Conservation (phyloP, 164 flowering plant genomes). For the Umbellularia californica region DNA sequence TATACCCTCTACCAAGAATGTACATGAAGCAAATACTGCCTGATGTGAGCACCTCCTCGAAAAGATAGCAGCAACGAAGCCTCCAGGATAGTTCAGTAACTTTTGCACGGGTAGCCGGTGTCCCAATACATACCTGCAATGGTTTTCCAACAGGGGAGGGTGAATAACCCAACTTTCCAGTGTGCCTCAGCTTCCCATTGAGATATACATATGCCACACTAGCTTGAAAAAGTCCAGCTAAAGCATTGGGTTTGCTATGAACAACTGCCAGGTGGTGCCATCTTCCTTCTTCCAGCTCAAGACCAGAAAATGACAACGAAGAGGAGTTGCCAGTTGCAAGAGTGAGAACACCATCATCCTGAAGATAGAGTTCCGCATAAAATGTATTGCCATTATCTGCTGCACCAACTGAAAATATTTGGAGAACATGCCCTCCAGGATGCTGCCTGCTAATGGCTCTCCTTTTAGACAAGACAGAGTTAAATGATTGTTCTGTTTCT, state of each 20-base stretch:
- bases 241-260: constrained; percentile 98
- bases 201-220: constrained; percentile 91
- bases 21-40: constrained; percentile 97
- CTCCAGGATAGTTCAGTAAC: constrained; percentile 74
- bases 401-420: constrained; percentile 89
- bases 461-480: constrained; percentile 41
- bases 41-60: constrained; percentile 89
- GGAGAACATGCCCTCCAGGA: constrained; percentile 40
- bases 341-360: constrained; percentile 86
- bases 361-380: constrained; percentile 90
- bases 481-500: constrained; percentile 50
- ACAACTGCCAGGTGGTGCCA: constrained; percentile 99
- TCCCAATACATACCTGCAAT: constrained; percentile 88
- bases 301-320: constrained; percentile 74
- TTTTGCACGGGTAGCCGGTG: constrained; percentile 60
- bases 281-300: constrained; percentile 83
- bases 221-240: constrained; percentile 98
- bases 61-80: constrained; percentile 87
- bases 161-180: constrained; percentile 93
- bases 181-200: constrained; percentile 91
- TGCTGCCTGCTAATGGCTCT: constrained; percentile 30
- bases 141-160: constrained; percentile 94
- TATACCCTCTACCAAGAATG: constrained; percentile 94
- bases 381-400: constrained; percentile 51
- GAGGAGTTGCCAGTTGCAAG: constrained; percentile 89